Conservation (phyloP, 2,329 filamentous ascomycete species). For the Verticillium longisporum region DNA sequence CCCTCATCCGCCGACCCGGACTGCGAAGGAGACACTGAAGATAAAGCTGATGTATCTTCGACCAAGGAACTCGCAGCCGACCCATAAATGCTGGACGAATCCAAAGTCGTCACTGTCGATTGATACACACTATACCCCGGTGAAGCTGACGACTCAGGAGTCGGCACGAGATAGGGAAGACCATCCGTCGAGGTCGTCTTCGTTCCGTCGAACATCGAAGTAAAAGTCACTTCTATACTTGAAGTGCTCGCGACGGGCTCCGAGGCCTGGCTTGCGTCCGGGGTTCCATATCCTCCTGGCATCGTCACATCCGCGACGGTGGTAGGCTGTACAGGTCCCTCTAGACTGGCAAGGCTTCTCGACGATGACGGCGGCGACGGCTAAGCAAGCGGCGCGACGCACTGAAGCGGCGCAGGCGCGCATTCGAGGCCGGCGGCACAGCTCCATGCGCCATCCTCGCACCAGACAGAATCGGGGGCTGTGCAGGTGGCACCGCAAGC, state of each 20-base stretch:
- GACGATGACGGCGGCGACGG: background rate
- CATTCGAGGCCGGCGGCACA: background rate
- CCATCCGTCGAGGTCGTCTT: background rate
- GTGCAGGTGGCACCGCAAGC: constrained; percentile 1
- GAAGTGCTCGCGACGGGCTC: background rate
- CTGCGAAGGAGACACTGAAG: background rate
- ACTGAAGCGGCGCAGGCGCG: background rate
- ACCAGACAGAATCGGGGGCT: background rate
- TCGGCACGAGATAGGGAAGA: background rate
- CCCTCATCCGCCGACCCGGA: background rate
- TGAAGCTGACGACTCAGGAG: background rate
- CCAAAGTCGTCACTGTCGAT: background rate
- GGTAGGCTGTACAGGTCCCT: background rate
- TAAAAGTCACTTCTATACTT: background rate
- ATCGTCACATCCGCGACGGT: background rate
- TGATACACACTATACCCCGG: background rate
- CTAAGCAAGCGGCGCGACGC: background rate
- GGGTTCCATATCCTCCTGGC: background rate
- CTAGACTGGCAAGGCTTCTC: background rate
- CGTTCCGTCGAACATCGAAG: background rate
- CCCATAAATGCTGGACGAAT: background rate
- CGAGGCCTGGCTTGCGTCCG: background rate
- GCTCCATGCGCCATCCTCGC: background rate
- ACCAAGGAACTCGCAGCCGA: background rate
- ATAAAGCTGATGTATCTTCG: background rate